Conservation (phyloP, 1,284 basidiomycete genomes). For the Trametes polyzona region DNA sequence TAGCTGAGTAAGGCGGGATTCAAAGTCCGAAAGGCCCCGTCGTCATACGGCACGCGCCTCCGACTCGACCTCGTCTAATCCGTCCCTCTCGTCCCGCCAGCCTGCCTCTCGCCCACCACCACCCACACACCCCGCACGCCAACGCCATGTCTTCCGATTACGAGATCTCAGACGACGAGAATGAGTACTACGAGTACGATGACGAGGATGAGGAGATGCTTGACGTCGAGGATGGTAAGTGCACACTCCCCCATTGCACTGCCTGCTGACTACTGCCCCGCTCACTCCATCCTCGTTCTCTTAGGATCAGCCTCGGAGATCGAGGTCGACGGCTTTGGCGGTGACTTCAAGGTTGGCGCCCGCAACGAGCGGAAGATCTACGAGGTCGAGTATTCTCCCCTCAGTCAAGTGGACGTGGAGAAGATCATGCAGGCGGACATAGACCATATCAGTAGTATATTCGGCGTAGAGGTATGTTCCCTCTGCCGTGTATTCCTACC, state of each 20-base stretch:
- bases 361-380: constrained; percentile 71
- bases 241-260: constrained; percentile 6
- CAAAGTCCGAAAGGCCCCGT: constrained; percentile 12
- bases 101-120: constrained; percentile 17
- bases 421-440: constrained; percentile 78
- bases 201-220: constrained; percentile 72
- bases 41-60: constrained; percentile 7
- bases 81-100: constrained; percentile 20
- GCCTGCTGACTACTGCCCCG: background rate
- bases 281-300: constrained; percentile 5
- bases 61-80: constrained; percentile 19
- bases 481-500: background rate
- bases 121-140: constrained; percentile 1
- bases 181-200: constrained; percentile 67
- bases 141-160: constrained; percentile 77
- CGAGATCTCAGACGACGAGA: constrained; percentile 72
- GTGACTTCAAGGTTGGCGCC: constrained; percentile 60
- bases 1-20: constrained; percentile 13
- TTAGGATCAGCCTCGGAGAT: constrained; percentile 57
- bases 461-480: constrained; percentile 73
- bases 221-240: constrained; percentile 54
- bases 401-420: constrained; percentile 75
- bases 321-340: constrained; percentile 63
- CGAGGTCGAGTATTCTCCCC: constrained; percentile 78
- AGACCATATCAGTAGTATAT: constrained; percentile 83